Evolutionary conservation across 495 filamentous ascomycete species (phyloP), one percentile per base, ranked within the genome.

Genomic region (Delitschia confertaspora): DNA sequence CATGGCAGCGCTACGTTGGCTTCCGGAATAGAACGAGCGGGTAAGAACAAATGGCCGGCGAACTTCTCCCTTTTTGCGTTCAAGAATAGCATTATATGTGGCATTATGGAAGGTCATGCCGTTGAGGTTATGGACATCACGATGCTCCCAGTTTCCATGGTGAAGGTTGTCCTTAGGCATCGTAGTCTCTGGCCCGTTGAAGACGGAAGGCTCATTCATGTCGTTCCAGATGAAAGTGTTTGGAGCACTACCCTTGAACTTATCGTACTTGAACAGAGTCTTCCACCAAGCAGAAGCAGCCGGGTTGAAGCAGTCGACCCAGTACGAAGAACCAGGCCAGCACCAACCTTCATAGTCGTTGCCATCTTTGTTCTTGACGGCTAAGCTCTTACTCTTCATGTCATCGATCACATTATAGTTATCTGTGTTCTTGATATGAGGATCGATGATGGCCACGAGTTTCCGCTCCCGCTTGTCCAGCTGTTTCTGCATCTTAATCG

Each of bases 151-250:
- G 61, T 83, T 76, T 19, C 74, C 91, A 52, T 82, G 62, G 61
- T 96, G 91, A 27, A 96, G 61, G 60, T 95, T 95, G 66, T 98
- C 91, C 63, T 93, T 95, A 32, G 91, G 91, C 87, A 95, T 94
- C 22, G 89, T 89, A 8, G 85, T 93, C 61, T 98, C 91, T 0
- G 91, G 91, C 0, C 91, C 91, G 58, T 95, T 94, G 70, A 98
- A 98, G 6, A 98, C 91, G 0, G 91, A 95, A 0, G 91, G 91
- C 66, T 98, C 91, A 56, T 95, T 98, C 91, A 98, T 98, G 59
- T 98, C 91, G 62, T 98, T 98, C 91, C 91, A 98, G 59, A 96
- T 80, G 67, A 85, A 95, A 3, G 82, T 75, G 58, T 95, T 96
- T 26, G 78, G 64, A 53, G 79, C 70, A 3, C 85, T 80, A 34